Percentiles rank a stretch among this genome's conserved stretches.
phyloP scores from a whole-genome alignment of 257 asterid genomes.

The Euphrasia confusa region DNA sequence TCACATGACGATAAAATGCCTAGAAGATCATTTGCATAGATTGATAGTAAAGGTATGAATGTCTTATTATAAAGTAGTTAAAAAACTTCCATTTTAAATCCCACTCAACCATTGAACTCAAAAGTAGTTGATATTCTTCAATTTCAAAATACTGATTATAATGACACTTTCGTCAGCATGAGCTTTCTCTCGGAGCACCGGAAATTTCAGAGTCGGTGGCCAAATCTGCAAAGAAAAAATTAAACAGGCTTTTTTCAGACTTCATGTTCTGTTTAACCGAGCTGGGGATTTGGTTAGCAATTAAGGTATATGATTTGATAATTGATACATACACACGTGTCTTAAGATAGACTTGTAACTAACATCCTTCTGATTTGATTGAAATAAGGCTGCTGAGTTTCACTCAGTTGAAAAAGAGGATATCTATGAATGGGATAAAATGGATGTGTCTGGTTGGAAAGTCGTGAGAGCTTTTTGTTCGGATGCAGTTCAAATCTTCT shows the following conservation, averaged over 20 bases:
- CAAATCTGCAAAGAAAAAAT: conserved; percentile 37
- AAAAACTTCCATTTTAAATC: neutral
- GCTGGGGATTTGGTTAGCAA: conserved; percentile 72
- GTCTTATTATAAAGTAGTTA: neutral
- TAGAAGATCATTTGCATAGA: conserved; percentile 28
- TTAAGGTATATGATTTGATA: conserved; percentile 48
- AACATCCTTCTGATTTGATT: conserved; percentile 6
- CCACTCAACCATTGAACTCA: neutral
- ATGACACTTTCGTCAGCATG: conserved; percentile 38
- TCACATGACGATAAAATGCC: conserved; percentile 6
- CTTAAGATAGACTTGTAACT: neutral
- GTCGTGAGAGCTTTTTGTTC: conserved; percentile 42
- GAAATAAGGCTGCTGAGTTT: conserved; percentile 62
- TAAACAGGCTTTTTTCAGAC: conserved; percentile 33
- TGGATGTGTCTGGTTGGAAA: conserved; percentile 39
- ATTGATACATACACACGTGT: neutral
- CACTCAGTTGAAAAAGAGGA: conserved; percentile 36
- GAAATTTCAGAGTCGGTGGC: conserved; percentile 32
- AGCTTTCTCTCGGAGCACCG: conserved; percentile 24
- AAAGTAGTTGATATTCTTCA: conserved; percentile 5
- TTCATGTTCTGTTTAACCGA: conserved; percentile 57
- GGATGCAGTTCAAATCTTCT: conserved; percentile 45
- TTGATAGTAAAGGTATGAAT: conserved; percentile 40
- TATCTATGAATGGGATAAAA: conserved; percentile 38
- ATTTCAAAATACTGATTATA: neutral